These are phyloP conservation scores for Colletotrichum sp. DNA, from an alignment of 2,329 filamentous ascomycete genomes.

Conservation along the genomic window DNA sequence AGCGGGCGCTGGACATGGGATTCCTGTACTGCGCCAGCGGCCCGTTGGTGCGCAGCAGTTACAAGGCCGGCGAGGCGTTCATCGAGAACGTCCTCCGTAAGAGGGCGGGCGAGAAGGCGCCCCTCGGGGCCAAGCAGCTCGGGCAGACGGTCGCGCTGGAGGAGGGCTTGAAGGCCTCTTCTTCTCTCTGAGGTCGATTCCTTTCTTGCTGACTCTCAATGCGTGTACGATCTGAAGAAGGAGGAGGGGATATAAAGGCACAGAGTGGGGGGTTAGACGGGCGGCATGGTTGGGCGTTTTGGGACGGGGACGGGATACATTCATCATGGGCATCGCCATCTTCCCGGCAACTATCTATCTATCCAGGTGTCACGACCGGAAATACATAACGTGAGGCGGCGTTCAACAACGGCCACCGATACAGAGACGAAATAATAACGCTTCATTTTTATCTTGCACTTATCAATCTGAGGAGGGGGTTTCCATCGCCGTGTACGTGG, in stretches of 20 bases:
- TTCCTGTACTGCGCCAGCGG: constrained; percentile 97
- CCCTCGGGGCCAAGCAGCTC: constrained; percentile 33
- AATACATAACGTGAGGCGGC: background rate
- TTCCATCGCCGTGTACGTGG: accelerated
- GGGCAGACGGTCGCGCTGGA: constrained; percentile 46
- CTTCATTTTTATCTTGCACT: background rate
- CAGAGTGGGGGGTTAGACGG: background rate
- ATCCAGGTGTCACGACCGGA: background rate
- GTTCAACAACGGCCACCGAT: constrained; percentile 14
- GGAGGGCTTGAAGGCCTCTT: constrained; percentile 24
- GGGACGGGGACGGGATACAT: background rate
- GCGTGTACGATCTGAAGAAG: background rate
- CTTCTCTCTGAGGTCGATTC: background rate
- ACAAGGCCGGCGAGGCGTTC: constrained; percentile 98
- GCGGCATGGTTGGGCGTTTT: constrained; percentile 8
- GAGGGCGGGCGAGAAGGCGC: constrained; percentile 57
- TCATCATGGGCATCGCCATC: constrained; percentile 18
- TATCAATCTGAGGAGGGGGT: background rate
- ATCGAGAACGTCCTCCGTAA: constrained; percentile 98
- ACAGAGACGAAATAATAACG: background rate
- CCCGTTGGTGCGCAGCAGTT: constrained; percentile 90
- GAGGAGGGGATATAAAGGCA: background rate
- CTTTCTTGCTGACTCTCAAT: background rate
- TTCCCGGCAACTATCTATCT: background rate
- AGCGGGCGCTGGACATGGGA: constrained; percentile 89